Percentiles rank a stretch among this genome's conserved stretches.
Evolutionary conservation across 768 basidiomycete species (phyloP).

Genomic region (Lanmaoa rubissima): DNA sequence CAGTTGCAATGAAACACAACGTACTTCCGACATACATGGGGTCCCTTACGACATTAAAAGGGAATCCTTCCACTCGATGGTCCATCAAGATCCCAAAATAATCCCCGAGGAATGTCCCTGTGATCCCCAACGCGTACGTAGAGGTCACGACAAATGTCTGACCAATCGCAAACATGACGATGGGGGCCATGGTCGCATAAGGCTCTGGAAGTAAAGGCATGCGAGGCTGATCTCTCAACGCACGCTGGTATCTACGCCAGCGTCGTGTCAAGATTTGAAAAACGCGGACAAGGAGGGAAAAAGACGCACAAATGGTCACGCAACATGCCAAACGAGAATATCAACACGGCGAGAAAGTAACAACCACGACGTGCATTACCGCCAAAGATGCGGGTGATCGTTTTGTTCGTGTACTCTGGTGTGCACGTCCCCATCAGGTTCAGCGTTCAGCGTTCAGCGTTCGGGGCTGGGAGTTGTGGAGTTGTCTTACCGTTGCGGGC

Average conservation of each 20-base stretch:
- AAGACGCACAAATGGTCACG: conserved; percentile 78
- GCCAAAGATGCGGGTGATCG: conserved; percentile 80
- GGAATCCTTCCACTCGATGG: conserved; percentile 90
- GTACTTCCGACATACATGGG: conserved; percentile 99
- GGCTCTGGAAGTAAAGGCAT: conserved; percentile 64
- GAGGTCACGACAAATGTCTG: conserved; percentile 86
- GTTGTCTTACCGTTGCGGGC: conserved; percentile 77
- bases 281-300: no score
- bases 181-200: conserved; percentile 57
- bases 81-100: conserved; percentile 89
- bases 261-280: background rate
- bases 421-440: background rate
- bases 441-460: background rate
- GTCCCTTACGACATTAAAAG: conserved; percentile 88
- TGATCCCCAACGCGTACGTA: conserved; percentile 88
- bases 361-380: conserved; percentile 74
- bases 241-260: conserved; percentile 63
- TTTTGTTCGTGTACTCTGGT: conserved; percentile 78
- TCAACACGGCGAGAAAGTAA: conserved; percentile 82
- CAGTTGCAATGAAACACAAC: conserved; percentile 81
- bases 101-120: conserved; percentile 87
- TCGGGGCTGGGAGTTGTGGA: background rate
- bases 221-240: conserved; percentile 74
- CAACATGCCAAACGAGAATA: conserved; percentile 82
- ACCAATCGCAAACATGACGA: conserved; percentile 62